Base-by-base conservation (phyloP, 805 yeast genomes). In the Pichia ethanolica region DNA sequence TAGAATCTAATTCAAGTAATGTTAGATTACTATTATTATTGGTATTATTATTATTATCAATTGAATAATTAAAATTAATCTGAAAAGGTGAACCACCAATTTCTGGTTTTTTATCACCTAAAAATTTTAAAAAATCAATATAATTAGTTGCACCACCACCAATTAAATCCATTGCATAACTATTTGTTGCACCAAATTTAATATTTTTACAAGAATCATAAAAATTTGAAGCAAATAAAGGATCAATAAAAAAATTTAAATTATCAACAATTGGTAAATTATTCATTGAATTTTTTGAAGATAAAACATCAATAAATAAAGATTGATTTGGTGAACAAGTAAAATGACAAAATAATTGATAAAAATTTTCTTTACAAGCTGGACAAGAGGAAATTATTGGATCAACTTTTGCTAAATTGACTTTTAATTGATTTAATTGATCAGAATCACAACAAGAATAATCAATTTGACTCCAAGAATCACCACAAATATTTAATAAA, bases 51-150 rank as follows among this genome's bases (percentile, higher is more conserved):
- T 14, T 8, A 13, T 38, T 13, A 33, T 30, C 5, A 7, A 36
- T 25, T 7, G 45, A 44, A 69, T 80, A 87, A 3, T 71, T 67
- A 64, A 81, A 89, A 62, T 89, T 84, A 53, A 91, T 90, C 64
- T 91, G 98, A 63, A 91, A 89, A 0, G 97, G 97, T 0, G 96
- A 88, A 0, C 99, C 99, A 0, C 98, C 97, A 5, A 91, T 71
- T 58, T 88, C 56, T 0, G 98, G 98, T 64, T 91, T 90, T 58
- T 89, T 95, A 63, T 91, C 98, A 11, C 98, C 98, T 46, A 93
- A 67, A 61, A 91, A 93, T 67, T 89, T 86, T 56, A 91, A 70
- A 62, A 91, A 91, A 48, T 80, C 79, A 34, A 71, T 58, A 64
- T 79, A 86, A 57, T 82, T 78, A 48, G 73, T 75, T 3, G 98